Percentiles rank a stretch among this genome's conserved stretches.
Conservation (phyloP, 1,284 basidiomycete genomes). For the Cystobasidiaceae sp. region DNA sequence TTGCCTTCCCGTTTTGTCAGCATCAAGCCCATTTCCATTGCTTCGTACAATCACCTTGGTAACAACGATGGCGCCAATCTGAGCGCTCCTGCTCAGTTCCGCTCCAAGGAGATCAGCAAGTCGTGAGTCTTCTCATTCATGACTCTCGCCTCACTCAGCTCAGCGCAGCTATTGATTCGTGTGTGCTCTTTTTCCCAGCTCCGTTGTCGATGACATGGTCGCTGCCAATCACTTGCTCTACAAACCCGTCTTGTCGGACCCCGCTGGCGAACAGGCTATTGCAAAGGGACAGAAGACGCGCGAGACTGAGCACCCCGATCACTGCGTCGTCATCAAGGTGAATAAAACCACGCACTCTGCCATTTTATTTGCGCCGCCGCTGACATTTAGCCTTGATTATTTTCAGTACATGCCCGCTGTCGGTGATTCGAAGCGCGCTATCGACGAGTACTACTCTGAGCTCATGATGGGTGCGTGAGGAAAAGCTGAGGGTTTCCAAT, state of each 20-base stretch:
- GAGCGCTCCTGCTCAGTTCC: constrained; percentile 88
- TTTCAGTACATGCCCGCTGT: constrained; percentile 68
- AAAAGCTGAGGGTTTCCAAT: too few species aligned
- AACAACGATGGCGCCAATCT: constrained; percentile 97
- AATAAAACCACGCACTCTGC: neutral
- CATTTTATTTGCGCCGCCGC: too few species aligned
- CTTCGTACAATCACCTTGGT: constrained; percentile 97
- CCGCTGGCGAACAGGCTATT: constrained; percentile 44
- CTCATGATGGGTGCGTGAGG: constrained; percentile 59
- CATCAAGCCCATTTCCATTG: constrained; percentile 94
- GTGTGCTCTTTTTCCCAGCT: too few species aligned
- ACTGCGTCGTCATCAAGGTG: constrained; percentile 61
- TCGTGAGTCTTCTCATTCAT: too few species aligned
- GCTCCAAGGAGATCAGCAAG: constrained; percentile 73
- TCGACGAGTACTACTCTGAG: constrained; percentile 98
- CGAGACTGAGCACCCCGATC: constrained; percentile 93
- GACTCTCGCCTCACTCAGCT: too few species aligned
- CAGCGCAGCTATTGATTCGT: too few species aligned
- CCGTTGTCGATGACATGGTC: constrained; percentile 95
- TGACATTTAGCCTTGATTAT: constrained; percentile 5
- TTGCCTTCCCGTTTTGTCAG: too few species aligned
- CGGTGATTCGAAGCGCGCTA: constrained; percentile 92
- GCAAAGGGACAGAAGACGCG: constrained; percentile 42
- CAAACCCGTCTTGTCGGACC: constrained; percentile 59
- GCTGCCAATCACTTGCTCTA: constrained; percentile 82